Evolutionary conservation across 306 rosid genomes (phyloP), one percentile per base, ranked within the genome.

Genomic region (Lithocarpus polystachyus): DNA sequence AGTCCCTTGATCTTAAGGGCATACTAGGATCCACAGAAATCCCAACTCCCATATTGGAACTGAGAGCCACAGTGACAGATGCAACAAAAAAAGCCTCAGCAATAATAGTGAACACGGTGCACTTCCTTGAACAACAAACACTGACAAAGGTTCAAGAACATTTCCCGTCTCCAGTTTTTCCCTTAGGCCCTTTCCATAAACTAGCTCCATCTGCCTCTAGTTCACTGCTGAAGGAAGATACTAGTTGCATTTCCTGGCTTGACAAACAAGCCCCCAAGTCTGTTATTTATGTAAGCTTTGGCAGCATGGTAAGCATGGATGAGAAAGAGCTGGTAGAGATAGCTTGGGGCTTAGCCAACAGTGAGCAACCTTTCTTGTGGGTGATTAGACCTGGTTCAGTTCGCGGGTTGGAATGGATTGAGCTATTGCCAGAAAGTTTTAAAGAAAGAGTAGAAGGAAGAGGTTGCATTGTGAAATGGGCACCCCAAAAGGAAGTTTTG

Each of bases 391-490:
- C 43, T 11, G 48, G 23, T 65, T 31, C 45, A 3, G 24, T 31
- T 7, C 24, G 6, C 4, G 23, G 23, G 22, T 31, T 0, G 2
- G 23, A 65, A 65, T 31, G 71, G 71, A 13, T 33, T 5, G 71
- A 65, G 71, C 23, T 19, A 17, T 33, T 33, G 71, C 71, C 51
- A 15, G 2, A 31, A 45, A 18, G 24, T 33, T 65, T 65, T 3
- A 29, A 10, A 13, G 48, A 33, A 65, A 65, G 24, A 17, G 48
- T 31, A 31, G 23, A 65, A 65, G 24, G 6, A 17, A 65, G 48
- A 65, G 71, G 71, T 31, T 65, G 48, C 71, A 65, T 65, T 65
- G 48, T 65, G 23, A 31, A 31, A 65, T 65, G 71, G 48, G 24
- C 71, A 65, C 71, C 48, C 1, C 71, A 31, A 65, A 31, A 65